These are phyloP conservation scores for Cladorrhinum samala DNA, from an alignment of 495 filamentous ascomycete genomes.

Conservation along the genomic window DNA sequence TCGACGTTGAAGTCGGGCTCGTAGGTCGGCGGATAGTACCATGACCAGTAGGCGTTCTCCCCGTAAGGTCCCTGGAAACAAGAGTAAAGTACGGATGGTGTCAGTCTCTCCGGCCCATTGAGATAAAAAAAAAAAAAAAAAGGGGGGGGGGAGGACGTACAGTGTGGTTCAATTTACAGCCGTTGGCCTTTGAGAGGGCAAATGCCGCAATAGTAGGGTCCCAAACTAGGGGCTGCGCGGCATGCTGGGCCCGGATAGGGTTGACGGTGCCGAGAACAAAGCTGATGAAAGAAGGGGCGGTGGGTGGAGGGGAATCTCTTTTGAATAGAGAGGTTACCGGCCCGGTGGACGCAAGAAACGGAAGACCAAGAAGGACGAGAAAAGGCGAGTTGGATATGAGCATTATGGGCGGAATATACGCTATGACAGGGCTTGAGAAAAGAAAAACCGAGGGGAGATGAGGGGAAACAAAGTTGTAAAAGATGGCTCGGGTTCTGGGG, in stretches of 20 bases:
- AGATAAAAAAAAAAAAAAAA: background rate
- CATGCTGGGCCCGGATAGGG: conserved; percentile 8
- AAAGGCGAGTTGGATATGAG: too few relatives aligned
- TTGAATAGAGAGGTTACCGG: background rate
- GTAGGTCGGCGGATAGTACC: background rate
- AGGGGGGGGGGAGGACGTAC: background rate
- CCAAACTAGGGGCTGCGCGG: conserved; percentile 8
- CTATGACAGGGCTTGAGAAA: too few relatives aligned
- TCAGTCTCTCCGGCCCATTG: too few relatives aligned
- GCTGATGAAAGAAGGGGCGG: conserved; percentile 13
- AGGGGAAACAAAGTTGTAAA: too few relatives aligned
- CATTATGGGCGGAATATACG: too few relatives aligned
- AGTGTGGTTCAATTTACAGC: conserved; percentile 15
- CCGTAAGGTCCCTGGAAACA: conserved; percentile 17
- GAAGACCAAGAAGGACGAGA: background rate
- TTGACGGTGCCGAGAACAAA: conserved; percentile 11
- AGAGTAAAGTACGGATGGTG: too few relatives aligned
- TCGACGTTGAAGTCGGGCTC: conserved; percentile 10
- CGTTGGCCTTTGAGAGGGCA: conserved; percentile 16
- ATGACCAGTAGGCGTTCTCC: conserved; percentile 20
- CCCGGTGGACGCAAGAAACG: background rate
- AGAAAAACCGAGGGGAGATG: too few relatives aligned
- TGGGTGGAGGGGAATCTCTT: conserved; percentile 12
- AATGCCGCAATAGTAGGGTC: conserved; percentile 9
- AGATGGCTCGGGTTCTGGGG: too few relatives aligned